Evolutionary conservation across 192 early-diverging fungal species (phyloP), one percentile per base, ranked within the genome.

Genomic region (Podila horticola): DNA sequence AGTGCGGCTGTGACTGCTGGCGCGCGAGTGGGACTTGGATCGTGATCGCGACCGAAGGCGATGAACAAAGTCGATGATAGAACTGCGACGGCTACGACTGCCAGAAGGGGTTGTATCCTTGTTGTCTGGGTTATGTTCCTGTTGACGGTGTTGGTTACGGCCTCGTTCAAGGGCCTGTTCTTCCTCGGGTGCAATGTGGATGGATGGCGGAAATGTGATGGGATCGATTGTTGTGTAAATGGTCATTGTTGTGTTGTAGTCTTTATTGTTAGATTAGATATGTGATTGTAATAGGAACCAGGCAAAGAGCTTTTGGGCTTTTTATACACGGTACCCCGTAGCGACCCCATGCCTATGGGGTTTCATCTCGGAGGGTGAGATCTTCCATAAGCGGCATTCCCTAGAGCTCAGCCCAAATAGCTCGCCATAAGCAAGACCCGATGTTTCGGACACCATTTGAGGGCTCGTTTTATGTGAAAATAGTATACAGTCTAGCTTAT

Each of bases 21-120:
- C 34, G 41, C 64, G 68, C 41, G 72, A 67, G 55, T 58, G 22
- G n/a, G 55, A 26, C n/a, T 59, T 58, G 50, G 66, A 74, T 28
- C 72, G 72, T 11, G 72, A 67, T 15, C 72, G 72, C 19, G 72
- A 74, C 29, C 57, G 36, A 20, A 74, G 66, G 12, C 72, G 58
- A 8, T 67, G 31, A 59, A 67, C 65, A 49, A 74, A 45, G 50
- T 41, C 59, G 22, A 65, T 19, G 60, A 74, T 67, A 41, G 72
- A 74, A 48, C 59, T 34, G 50, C 65, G 66, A 15, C 72, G 58
- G 33, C 66, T 67, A 17, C n/a, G 63, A 28, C 49, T 72, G 41
- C 0, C 38, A n/a, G n/a, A 36, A 31, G 13, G 62, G 30, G 61
- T 11, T 64, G 51, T 4, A 9, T 45, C 41, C 41, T 45, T 45